Conservation (phyloP, 192 early-diverging fungal genomes). For the Borealophlyctis nickersoniae region DNA sequence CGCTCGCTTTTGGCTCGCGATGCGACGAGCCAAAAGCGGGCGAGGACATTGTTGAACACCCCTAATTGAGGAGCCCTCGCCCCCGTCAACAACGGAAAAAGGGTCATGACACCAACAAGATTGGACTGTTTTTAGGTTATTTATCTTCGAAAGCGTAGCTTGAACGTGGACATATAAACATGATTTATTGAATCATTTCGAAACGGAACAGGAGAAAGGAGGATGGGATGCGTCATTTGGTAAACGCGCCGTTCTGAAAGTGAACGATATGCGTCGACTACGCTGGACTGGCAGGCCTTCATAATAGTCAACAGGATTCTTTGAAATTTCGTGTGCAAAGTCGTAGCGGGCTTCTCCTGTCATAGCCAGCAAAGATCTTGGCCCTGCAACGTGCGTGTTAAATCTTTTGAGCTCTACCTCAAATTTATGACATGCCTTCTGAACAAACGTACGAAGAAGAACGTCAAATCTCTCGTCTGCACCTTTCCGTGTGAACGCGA, state of each 20-base stretch:
- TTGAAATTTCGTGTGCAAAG: slow-evolving; percentile 66
- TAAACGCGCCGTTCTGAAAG: slow-evolving; percentile 30
- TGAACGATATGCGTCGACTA: slow-evolving; percentile 61
- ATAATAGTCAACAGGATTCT: slow-evolving; percentile 47
- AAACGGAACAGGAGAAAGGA: no score
- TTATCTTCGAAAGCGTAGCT: no score
- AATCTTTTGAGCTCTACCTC: neutral
- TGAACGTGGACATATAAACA: no score
- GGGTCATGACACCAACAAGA: no score
- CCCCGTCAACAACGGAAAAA: no score
- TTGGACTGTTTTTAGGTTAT: no score
- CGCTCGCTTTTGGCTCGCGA: no score
- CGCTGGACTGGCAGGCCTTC: slow-evolving; percentile 47
- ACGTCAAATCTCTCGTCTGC: slow-evolving; percentile 24
- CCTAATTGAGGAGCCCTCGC: no score
- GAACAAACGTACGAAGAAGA: neutral
- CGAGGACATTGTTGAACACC: no score
- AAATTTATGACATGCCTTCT: neutral
- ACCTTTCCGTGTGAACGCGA: slow-evolving; percentile 51
- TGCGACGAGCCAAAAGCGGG: no score
- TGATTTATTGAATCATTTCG: neutral
- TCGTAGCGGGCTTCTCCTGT: slow-evolving; percentile 52
- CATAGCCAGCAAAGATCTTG: slow-evolving; percentile 59
- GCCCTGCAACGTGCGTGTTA: slow-evolving; percentile 29
- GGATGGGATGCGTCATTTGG: neutral